Evolutionary conservation across 1,284 basidiomycete genomes (phyloP).

Genomic region (Schizophyllum commune): DNA sequence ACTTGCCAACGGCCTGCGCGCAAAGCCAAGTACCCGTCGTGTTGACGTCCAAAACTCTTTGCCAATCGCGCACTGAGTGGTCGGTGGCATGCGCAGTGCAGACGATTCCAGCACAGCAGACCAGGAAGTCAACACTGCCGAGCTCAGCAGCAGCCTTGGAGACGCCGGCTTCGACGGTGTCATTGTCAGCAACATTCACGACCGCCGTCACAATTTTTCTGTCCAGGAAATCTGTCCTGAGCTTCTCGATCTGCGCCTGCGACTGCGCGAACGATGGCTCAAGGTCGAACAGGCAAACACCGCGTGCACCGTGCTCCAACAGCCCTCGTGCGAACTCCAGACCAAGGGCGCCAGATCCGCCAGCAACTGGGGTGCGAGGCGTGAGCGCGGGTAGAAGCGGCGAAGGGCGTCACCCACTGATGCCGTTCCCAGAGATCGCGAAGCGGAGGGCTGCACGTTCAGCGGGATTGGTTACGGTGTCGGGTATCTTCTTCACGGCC

Average conservation of each 20-base stretch:
- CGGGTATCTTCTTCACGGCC: conserved; percentile 15
- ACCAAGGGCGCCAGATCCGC: conserved; percentile 32
- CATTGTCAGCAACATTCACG: conserved; percentile 31
- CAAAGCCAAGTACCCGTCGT: conserved; percentile 36
- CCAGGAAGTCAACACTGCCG: conserved; percentile 26
- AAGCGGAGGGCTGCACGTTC: conserved; percentile 27
- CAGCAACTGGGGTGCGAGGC: conserved; percentile 25
- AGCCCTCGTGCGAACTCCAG: conserved; percentile 27
- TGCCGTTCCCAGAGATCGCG: conserved; percentile 29
- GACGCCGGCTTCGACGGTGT: conserved; percentile 21
- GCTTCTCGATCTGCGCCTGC: conserved; percentile 15
- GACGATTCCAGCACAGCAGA: conserved; percentile 36
- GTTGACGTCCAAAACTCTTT: conserved; percentile 30
- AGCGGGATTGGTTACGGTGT: conserved; percentile 15
- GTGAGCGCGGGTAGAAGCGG: neutral
- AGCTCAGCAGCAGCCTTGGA: conserved; percentile 20
- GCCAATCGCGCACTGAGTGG: conserved; percentile 25
- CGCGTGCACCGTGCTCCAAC: conserved; percentile 33
- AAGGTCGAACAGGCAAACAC: conserved; percentile 32
- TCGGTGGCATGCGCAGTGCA: conserved; percentile 23
- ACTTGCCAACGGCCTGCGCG: conserved; percentile 33
- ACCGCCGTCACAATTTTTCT: conserved; percentile 24
- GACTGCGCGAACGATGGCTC: conserved; percentile 15
- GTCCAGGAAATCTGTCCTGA: conserved; percentile 27
- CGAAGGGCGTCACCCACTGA: conserved; percentile 20